Base-by-base conservation (phyloP, 768 basidiomycete genomes). In the Pleurotus cornucopiae region DNA sequence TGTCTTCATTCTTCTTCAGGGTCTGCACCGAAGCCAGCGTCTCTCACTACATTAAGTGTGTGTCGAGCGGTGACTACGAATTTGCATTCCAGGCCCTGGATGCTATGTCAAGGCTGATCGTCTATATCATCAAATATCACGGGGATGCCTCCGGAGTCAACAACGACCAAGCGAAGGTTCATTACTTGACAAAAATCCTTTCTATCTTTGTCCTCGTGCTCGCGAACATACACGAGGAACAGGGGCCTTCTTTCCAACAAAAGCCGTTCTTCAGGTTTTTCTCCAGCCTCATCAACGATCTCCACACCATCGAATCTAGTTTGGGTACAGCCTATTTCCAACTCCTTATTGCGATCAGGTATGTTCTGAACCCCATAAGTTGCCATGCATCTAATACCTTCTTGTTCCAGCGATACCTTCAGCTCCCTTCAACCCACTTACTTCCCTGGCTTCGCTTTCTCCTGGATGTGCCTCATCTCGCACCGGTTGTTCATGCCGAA, bases 261-360 rank as follows among this genome's bases (percentile, higher is more conserved):
- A 94, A 98, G 69, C 96, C 97, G 0, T 98, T 98, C 78, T 96
- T 95, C 76, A 84, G 97, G 53, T 96, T 99, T 75, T 98, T 98
- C 77, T 98, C 95, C 12, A 95, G 91, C 66, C 81, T 99, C 55
- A 76, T 99, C 67, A 94, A 91, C 61, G 97, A 99, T 68, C 72
- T 99, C 37, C 88, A 93, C 61, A 72, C 85, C 25, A 87, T 98
- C 63, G 94, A 97, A 71, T 76, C 80, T 21, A 86, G 86, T 64
- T 80, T 98, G 6, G 94, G 93, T 2, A 77, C 88, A 2, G 93
- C 92, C 0, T 98, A 98, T 70, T 91, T 93, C 78, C 89, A 89
- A 62, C 66, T 95, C 63, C 72, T 99, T 62, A 79, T 93, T 56
- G 88, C 91, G 2, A 88, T 98, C 61, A 89, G 94, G 94, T 94